Percentiles rank a stretch among this genome's conserved stretches.
Evolutionary conservation across 163 green algal species (phyloP).

Genomic region (Trebouxiophyceae sp.): DNA sequence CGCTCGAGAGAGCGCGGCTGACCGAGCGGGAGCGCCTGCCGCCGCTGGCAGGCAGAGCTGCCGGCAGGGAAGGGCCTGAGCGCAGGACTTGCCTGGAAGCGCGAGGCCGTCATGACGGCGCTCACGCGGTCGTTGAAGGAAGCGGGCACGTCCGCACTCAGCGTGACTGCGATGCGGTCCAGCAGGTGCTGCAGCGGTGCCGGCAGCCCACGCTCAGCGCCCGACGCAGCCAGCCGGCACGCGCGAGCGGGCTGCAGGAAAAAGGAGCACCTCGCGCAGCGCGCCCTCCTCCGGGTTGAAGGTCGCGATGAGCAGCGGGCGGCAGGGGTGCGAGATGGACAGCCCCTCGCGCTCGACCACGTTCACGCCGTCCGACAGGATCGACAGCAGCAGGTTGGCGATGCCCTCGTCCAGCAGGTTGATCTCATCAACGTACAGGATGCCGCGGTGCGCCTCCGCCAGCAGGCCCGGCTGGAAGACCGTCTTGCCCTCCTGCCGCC

Average conservation of each 20-base stretch:
- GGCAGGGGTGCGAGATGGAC: constrained; percentile 85
- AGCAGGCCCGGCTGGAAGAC: constrained; percentile 96
- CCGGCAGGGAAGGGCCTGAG: no score
- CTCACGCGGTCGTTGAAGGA: constrained; percentile 80
- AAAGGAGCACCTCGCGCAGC: constrained; percentile 58
- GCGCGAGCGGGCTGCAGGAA: not conserved
- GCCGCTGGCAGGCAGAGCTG: no score
- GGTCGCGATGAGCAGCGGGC: constrained; percentile 92
- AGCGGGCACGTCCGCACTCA: constrained; percentile 78
- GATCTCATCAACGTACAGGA: constrained; percentile 86
- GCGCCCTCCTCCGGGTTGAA: constrained; percentile 98
- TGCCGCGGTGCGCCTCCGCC: constrained; percentile 90
- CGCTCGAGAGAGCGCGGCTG: no score
- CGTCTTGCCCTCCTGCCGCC: constrained; percentile 81
- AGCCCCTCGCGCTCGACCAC: constrained; percentile 96
- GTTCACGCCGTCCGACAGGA: constrained; percentile 91
- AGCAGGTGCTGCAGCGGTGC: constrained; percentile 77
- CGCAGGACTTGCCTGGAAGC: constrained; percentile 64
- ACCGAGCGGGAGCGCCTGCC: no score
- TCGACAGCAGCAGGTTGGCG: constrained; percentile 94
- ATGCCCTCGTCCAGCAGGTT: constrained; percentile 99
- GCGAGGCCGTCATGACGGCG: constrained; percentile 73
- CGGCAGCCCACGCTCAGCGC: not conserved
- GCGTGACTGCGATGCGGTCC: constrained; percentile 90
- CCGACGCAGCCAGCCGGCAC: not conserved